Conservation (phyloP, 331 rosid species). For the Cydonia oblonga region DNA sequence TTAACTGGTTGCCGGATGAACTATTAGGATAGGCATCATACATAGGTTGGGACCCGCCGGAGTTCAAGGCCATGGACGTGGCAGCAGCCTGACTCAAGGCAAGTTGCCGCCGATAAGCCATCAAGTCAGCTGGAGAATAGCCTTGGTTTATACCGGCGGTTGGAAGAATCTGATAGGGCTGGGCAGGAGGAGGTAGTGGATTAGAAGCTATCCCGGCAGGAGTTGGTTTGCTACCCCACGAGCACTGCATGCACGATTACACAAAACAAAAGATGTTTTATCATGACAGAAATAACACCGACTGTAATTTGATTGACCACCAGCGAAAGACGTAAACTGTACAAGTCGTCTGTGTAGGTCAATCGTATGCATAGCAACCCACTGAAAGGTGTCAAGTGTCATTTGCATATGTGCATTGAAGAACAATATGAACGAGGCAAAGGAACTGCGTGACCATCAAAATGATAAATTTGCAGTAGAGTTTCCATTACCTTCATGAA, state of each 20-base stretch:
- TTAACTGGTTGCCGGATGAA: slow-evolving; percentile 59
- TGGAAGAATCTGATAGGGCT: slow-evolving; percentile 60
- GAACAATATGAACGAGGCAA: background rate
- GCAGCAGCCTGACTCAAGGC: slow-evolving; percentile 65
- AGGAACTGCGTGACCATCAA: background rate
- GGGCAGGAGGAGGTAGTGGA: slow-evolving; percentile 64
- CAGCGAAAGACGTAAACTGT: background rate
- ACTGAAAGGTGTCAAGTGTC: background rate
- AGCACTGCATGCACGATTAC: slow-evolving; percentile 41
- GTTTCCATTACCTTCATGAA: slow-evolving; percentile 48
- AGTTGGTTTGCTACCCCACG: slow-evolving; percentile 91
- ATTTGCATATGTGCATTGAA: background rate
- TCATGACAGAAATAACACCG: background rate
- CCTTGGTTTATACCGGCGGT: slow-evolving; percentile 55
- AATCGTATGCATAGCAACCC: background rate
- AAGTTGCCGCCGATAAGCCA: slow-evolving; percentile 70
- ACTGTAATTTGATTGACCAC: background rate
- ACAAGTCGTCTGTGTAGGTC: background rate
- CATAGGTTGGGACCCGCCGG: slow-evolving; percentile 56
- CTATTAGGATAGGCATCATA: slow-evolving; percentile 54
- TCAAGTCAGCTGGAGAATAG: slow-evolving; percentile 56
- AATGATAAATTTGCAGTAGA: background rate
- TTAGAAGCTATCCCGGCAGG: slow-evolving; percentile 60
- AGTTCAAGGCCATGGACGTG: slow-evolving; percentile 43
- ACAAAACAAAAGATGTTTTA: slow-evolving; percentile 2